Conservation (phyloP, 129 eudicot genomes). For the Pulicaria dysenterica region DNA sequence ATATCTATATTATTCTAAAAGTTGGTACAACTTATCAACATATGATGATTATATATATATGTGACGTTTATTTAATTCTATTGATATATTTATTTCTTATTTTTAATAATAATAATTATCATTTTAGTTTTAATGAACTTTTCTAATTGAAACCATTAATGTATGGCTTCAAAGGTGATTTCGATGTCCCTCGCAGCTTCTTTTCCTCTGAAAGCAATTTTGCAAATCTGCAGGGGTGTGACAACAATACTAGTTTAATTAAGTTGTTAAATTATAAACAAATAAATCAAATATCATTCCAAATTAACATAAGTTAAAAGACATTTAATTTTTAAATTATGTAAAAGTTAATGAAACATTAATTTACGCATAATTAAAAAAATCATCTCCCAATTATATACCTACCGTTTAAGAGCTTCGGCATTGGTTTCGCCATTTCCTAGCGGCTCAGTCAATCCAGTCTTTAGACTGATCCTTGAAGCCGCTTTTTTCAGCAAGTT, state of each 20-base stretch:
- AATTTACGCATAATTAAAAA: no score
- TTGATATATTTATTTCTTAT: no score
- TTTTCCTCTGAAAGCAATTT: conserved; percentile 60
- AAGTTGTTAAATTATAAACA: no score
- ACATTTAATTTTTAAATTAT: no score
- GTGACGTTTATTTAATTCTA: no score
- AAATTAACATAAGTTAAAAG: no score
- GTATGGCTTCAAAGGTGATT: conserved; percentile 12
- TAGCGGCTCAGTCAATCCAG: conserved; percentile 43
- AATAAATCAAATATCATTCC: no score
- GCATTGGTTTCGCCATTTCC: conserved; percentile 45
- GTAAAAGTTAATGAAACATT: no score
- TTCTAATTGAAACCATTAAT: conserved; percentile 1
- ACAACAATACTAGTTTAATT: not conserved
- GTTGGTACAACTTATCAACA: no score
- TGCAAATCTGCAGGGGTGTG: conserved; percentile 50
- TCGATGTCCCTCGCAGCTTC: conserved; percentile 36
- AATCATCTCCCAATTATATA: not conserved
- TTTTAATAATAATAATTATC: no score
- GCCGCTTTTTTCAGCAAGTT: conserved; percentile 48
- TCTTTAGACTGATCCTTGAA: conserved; percentile 42
- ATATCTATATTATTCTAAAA: no score
- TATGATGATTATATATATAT: no score
- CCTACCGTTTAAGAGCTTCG: conserved; percentile 49
- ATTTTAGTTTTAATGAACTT: not conserved